These are phyloP conservation scores for Ajuga chamaepitys DNA, from an alignment of 257 asterid genomes.

Conservation along the genomic window DNA sequence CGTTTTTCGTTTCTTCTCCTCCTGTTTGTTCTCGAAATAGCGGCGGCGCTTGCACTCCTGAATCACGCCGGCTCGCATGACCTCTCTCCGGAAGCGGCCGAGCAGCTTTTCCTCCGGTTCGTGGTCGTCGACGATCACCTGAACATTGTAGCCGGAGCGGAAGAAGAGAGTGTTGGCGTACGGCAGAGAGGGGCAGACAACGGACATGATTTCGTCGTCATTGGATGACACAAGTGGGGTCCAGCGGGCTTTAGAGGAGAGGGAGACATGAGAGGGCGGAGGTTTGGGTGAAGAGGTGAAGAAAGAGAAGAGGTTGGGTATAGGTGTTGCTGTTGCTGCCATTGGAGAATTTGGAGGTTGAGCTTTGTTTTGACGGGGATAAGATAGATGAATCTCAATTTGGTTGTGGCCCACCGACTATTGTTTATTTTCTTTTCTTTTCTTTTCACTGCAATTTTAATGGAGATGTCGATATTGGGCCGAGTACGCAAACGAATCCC, in stretches of 20 bases:
- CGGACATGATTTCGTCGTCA: slow-evolving; percentile 11
- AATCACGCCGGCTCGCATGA: slow-evolving; percentile 79
- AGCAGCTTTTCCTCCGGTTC: slow-evolving; percentile 87
- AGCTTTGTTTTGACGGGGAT: not conserved
- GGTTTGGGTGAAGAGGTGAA: slow-evolving; percentile 34
- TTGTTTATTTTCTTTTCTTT: no score
- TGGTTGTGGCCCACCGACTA: not conserved
- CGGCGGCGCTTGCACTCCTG: slow-evolving; percentile 83
- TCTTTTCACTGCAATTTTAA: no score
- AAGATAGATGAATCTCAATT: not conserved
- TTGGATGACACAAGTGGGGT: slow-evolving; percentile 18
- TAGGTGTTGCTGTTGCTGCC: slow-evolving; percentile 32
- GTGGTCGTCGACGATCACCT: slow-evolving; percentile 72
- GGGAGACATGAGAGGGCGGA: slow-evolving; percentile 29
- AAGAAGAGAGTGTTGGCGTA: no score
- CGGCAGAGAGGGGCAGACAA: no score
- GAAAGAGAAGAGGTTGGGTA: slow-evolving; percentile 54
- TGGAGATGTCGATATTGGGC: no score
- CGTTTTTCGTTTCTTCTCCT: slow-evolving; percentile 61
- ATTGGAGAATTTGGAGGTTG: not conserved
- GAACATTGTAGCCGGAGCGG: slow-evolving; percentile 57
- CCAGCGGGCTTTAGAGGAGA: slow-evolving; percentile 12
- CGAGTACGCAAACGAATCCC: no score
- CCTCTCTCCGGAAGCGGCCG: slow-evolving; percentile 82
- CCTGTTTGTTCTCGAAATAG: slow-evolving; percentile 75